Evolutionary conservation across 164 flowering plant genomes (phyloP).

Genomic region (grape (Vitis vinifera)): DNA sequence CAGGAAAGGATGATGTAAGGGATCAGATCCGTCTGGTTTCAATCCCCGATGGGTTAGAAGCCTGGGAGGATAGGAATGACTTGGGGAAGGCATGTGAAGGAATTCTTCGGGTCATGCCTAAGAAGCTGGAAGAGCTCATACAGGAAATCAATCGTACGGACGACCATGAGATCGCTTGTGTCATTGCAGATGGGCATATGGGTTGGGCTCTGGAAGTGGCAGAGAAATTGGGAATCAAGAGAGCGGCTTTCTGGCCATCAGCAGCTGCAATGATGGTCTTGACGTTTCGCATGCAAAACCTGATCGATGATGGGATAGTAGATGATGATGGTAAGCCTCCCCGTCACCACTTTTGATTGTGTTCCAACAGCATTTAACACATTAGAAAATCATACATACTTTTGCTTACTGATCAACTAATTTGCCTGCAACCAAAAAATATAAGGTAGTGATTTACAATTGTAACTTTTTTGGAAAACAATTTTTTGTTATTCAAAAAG

Average conservation of each 20-base stretch:
- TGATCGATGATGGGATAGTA: constrained; percentile 31
- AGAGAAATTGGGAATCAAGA: constrained; percentile 23
- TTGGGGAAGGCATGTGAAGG: constrained; percentile 11
- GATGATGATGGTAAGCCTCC: no score
- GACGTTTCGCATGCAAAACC: constrained; percentile 19
- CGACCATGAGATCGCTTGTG: constrained; percentile 17
- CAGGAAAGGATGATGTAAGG: background rate
- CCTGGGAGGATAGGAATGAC: constrained; percentile 25
- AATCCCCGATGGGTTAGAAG: constrained; percentile 37
- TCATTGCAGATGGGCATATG: constrained; percentile 32
- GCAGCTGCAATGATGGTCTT: constrained; percentile 22
- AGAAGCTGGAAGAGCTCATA: constrained; percentile 29
- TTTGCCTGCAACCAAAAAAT: no score
- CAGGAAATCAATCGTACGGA: constrained; percentile 14
- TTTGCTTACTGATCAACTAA: no score
- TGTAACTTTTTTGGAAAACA: no score
- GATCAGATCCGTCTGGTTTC: constrained; percentile 24
- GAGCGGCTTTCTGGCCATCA: constrained; percentile 40
- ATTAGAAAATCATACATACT: no score
- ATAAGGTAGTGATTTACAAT: no score
- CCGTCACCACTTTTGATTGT: no score
- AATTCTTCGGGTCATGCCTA: constrained; percentile 19
- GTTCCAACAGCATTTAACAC: no score
- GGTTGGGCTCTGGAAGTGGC: constrained; percentile 38
- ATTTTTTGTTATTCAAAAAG: no score